A percentile compares a stretch with the other conserved stretches of the same genome.
These are phyloP conservation scores for Jaapia argillacea DNA, from an alignment of 768 basidiomycete species.

Conservation along the genomic window DNA sequence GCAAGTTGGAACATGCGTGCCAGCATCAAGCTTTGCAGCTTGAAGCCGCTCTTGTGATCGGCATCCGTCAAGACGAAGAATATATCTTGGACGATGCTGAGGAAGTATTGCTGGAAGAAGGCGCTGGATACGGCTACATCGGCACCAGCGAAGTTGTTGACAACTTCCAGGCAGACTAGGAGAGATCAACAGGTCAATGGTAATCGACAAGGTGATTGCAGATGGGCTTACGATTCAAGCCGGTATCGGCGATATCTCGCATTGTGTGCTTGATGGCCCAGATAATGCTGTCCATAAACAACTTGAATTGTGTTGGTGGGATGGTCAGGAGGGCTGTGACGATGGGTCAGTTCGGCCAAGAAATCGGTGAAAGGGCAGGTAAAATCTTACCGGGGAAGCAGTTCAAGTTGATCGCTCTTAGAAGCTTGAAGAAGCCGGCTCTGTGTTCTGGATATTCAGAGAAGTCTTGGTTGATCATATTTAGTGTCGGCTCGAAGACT, in stretches of 20 bases:
- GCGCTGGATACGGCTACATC: slow-evolving; percentile 73
- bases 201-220: slow-evolving; percentile 2
- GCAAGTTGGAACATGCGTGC: slow-evolving; percentile 91
- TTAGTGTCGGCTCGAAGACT: slow-evolving; percentile 92
- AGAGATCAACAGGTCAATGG: slow-evolving; percentile 5
- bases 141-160: slow-evolving; percentile 88
- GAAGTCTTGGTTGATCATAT: slow-evolving; percentile 99
- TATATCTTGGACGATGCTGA: slow-evolving; percentile 88
- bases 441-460: slow-evolving; percentile 98
- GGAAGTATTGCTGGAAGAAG: slow-evolving; percentile 96
- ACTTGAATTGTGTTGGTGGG: slow-evolving; percentile 89
- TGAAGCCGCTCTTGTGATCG: slow-evolving; percentile 99
- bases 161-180: slow-evolving; percentile 82
- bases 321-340: slow-evolving; percentile 67
- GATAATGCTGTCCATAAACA: slow-evolving; percentile 96
- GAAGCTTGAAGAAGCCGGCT: slow-evolving; percentile 91
- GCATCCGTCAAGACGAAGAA: slow-evolving; percentile 97
- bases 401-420: slow-evolving; percentile 83
- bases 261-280: slow-evolving; percentile 99
- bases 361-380: background rate
- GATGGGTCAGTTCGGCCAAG: slow-evolving; percentile 5
- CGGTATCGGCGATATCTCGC: slow-evolving; percentile 94
- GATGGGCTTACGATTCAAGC: slow-evolving; percentile 53
- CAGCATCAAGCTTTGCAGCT: slow-evolving; percentile 86
- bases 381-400: slow-evolving; percentile 85